These are phyloP conservation scores for Mentha longifolia DNA, from an alignment of 257 asterid genomes.

Conservation along the genomic window DNA sequence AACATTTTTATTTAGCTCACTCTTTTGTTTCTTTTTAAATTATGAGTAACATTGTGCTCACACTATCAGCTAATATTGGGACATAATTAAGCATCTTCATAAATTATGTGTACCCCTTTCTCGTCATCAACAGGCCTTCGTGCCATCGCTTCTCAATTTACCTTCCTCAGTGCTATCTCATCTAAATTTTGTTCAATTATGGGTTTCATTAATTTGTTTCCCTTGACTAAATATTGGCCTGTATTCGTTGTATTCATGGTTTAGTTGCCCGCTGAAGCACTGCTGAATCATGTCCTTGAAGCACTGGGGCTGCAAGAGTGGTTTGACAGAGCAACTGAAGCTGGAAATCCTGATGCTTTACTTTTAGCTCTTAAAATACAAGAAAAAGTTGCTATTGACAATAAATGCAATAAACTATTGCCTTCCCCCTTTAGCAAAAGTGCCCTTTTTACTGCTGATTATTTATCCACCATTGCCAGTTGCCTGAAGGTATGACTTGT, in stretches of 20 bases:
- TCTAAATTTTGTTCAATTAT: slow-evolving; percentile 9
- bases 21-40: neutral
- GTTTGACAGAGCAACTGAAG: slow-evolving; percentile 75
- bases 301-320: slow-evolving; percentile 86
- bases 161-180: neutral
- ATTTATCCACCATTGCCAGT: slow-evolving; percentile 58
- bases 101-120: slow-evolving; percentile 12
- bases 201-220: slow-evolving; percentile 16
- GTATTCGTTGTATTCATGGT: slow-evolving; percentile 32
- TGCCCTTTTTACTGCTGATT: slow-evolving; percentile 61
- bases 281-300: slow-evolving; percentile 69
- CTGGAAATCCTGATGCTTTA: slow-evolving; percentile 92
- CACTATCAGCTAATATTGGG: neutral
- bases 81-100: neutral
- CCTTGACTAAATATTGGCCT: slow-evolving; percentile 34
- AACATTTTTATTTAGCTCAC: neutral
- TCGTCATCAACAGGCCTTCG: neutral
- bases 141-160: neutral
- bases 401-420: slow-evolving; percentile 67
- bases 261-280: slow-evolving; percentile 72
- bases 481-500: slow-evolving; percentile 79
- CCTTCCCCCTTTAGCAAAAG: slow-evolving; percentile 74
- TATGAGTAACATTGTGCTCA: slow-evolving; percentile 9
- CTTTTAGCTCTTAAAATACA: slow-evolving; percentile 76
- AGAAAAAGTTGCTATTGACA: slow-evolving; percentile 58